These are phyloP conservation scores for Acer saccharum DNA, from an alignment of 345 rosid species.

Conservation along the genomic window DNA sequence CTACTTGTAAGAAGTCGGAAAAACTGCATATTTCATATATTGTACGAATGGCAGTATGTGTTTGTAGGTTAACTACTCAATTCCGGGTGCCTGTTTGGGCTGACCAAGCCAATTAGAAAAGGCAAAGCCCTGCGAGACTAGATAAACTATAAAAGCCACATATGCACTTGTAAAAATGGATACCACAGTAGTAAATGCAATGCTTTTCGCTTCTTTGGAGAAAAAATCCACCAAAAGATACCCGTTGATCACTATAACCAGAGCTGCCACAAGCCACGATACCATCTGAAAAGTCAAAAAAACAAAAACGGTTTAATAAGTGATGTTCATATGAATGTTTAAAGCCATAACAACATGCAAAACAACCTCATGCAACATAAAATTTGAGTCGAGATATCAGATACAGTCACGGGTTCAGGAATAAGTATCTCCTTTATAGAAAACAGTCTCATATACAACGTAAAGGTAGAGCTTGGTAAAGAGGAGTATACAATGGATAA, in stretches of 20 bases:
- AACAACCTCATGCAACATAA: background rate
- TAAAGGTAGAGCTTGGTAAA: background rate
- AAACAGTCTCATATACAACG: background rate
- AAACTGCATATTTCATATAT: background rate
- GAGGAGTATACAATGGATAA: background rate
- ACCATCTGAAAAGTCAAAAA: constrained; percentile 42
- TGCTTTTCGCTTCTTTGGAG: constrained; percentile 57
- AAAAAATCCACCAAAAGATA: constrained; percentile 83
- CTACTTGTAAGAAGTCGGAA: background rate
- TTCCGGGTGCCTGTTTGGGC: constrained; percentile 30
- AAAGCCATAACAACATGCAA: background rate
- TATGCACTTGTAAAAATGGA: constrained; percentile 52
- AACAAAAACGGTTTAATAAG: background rate
- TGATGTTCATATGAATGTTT: background rate
- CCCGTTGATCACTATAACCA: constrained; percentile 86
- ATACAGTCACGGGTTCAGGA: background rate
- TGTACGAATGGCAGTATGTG: background rate
- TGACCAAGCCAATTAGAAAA: constrained; percentile 40
- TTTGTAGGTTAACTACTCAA: constrained; percentile 18
- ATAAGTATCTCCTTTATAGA: background rate
- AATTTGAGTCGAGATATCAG: background rate
- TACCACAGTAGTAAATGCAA: constrained; percentile 36
- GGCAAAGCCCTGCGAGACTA: constrained; percentile 46
- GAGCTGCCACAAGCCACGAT: constrained; percentile 78
- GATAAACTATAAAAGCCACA: constrained; percentile 69